Percentiles rank a stretch among this genome's conserved stretches.
phyloP scores from a whole-genome alignment of 768 basidiomycete genomes.

The Kwoniella sp. region DNA sequence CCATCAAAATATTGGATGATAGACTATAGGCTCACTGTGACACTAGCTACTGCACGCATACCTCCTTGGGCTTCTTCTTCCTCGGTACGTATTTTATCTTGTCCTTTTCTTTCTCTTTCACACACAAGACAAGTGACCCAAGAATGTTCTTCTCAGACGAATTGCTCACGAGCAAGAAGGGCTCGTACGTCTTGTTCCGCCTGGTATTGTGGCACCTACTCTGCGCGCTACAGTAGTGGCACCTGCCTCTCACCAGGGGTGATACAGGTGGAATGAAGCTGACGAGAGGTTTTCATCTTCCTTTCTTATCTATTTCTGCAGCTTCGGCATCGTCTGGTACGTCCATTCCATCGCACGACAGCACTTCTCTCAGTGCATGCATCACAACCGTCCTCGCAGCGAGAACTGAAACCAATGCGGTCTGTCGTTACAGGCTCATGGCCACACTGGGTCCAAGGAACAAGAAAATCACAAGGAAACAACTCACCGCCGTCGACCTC shows the following conservation, averaged over 20 bases:
- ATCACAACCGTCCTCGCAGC: background rate
- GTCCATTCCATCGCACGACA: conserved; percentile 1
- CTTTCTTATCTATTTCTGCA: conserved; percentile 16
- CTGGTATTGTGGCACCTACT: conserved; percentile 7
- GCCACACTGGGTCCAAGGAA: conserved; percentile 87
- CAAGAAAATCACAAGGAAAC: conserved; percentile 78
- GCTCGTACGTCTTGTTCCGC: conserved; percentile 67
- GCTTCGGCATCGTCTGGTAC: conserved; percentile 50
- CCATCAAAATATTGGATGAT: too few species aligned
- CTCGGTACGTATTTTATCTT: background rate
- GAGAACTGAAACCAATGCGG: background rate
- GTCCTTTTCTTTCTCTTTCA: conserved; percentile 15
- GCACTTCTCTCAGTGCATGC: background rate
- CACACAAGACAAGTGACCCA: background rate
- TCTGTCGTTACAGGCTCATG: conserved; percentile 69
- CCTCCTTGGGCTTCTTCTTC: background rate
- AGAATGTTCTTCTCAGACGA: conserved; percentile 86
- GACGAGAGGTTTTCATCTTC: conserved; percentile 14
- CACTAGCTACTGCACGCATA: background rate
- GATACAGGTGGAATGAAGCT: too few species aligned
- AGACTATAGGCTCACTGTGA: too few species aligned
- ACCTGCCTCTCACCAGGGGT: too few species aligned
- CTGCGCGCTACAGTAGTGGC: background rate
- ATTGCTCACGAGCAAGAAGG: conserved; percentile 76
- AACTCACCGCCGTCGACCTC: conserved; percentile 83